A percentile compares a stretch with the other conserved stretches of the same genome.
phyloP scores from a whole-genome alignment of 768 basidiomycete species.

The Cubamyces sp. region DNA sequence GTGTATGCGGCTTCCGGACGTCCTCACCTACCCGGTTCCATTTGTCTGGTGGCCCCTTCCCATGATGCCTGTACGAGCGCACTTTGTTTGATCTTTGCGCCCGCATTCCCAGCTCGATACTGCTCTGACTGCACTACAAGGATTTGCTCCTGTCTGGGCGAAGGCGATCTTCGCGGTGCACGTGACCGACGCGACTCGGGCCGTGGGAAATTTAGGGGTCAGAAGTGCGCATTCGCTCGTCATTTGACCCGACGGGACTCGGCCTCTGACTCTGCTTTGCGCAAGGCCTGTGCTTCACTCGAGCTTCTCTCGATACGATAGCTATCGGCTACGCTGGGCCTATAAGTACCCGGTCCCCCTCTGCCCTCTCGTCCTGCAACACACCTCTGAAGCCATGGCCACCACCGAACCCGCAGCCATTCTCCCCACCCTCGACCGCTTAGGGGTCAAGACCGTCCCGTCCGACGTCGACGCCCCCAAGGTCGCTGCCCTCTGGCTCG shows the following conservation, averaged over 20 bases:
- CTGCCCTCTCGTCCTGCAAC: not conserved
- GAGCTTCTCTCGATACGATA: not conserved
- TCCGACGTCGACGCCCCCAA: conserved; percentile 40
- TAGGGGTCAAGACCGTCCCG: conserved; percentile 28
- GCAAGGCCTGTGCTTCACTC: not conserved
- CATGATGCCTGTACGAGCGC: no score
- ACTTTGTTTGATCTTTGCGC: no score
- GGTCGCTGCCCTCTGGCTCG: conserved; percentile 47
- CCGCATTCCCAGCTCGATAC: no score
- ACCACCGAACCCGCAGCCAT: conserved; percentile 16
- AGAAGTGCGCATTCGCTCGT: conserved; percentile 18
- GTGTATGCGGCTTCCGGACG: no score
- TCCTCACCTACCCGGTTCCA: no score
- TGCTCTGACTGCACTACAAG: no score
- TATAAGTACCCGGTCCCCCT: not conserved
- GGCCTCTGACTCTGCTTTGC: not conserved
- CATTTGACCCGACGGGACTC: conserved; percentile 12
- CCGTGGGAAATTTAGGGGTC: conserved; percentile 15
- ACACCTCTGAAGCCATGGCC: conserved; percentile 15
- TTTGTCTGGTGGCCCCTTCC: no score
- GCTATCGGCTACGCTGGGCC: not conserved
- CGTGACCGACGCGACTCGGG: conserved; percentile 13
- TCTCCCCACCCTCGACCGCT: conserved; percentile 36
- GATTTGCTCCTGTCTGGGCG: no score
- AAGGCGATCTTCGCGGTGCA: not conserved